Evolutionary conservation across 441 rosid species (phyloP).

Genomic region (Melastoma candidum): DNA sequence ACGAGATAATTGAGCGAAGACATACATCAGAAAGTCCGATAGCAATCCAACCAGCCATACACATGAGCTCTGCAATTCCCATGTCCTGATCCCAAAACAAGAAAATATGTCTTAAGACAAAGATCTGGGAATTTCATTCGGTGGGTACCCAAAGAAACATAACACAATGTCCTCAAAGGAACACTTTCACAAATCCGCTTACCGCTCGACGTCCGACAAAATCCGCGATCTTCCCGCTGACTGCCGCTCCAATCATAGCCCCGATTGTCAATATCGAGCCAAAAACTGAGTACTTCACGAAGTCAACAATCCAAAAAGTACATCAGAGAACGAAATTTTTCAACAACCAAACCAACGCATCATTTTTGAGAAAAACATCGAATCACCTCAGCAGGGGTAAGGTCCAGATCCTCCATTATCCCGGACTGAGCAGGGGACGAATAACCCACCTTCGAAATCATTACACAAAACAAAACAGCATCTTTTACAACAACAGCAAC

Average conservation of each 20-base stretch:
- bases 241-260: conserved; percentile 72
- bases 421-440: conserved; percentile 72
- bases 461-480: background rate
- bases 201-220: conserved; percentile 61
- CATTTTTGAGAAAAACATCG: background rate
- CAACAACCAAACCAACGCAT: background rate
- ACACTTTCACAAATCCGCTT: conserved; percentile 6
- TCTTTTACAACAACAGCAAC: background rate
- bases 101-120: background rate
- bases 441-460: conserved; percentile 47
- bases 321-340: background rate
- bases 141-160: conserved; percentile 1
- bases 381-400: conserved; percentile 54
- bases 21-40: conserved; percentile 48
- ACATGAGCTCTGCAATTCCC: conserved; percentile 61
- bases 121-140: no score
- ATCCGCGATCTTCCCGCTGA: conserved; percentile 76
- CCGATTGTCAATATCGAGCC: conserved; percentile 80
- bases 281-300: conserved; percentile 68
- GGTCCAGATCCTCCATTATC: conserved; percentile 44
- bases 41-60: conserved; percentile 54
- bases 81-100: conserved; percentile 31
- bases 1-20: background rate
- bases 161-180: background rate
- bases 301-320: conserved; percentile 4